Conservation (phyloP, 139 green algal genomes). For the Volvox africanus region DNA sequence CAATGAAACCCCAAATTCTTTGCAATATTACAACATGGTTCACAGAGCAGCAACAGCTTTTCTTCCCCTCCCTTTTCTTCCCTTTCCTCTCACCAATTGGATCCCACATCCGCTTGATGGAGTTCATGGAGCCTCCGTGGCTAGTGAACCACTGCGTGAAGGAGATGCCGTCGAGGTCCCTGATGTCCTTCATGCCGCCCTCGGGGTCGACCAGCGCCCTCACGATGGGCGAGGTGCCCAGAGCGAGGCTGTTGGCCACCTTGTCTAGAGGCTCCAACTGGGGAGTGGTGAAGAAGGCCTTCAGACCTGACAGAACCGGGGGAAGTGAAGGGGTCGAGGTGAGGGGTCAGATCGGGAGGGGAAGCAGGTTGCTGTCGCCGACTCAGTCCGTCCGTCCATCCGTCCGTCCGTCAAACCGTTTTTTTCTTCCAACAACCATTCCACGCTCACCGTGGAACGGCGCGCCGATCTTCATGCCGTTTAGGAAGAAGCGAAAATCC, state of each 20-base stretch:
- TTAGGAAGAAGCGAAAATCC: slow-evolving; percentile 93
- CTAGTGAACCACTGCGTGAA: slow-evolving; percentile 96
- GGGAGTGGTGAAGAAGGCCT: slow-evolving; percentile 96
- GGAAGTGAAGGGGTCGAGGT: too few relatives aligned
- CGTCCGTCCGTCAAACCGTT: too few relatives aligned
- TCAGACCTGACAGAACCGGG: slow-evolving; percentile 75
- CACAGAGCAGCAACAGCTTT: too few relatives aligned
- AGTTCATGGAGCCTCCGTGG: slow-evolving; percentile 83
- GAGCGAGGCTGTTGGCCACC: slow-evolving; percentile 87
- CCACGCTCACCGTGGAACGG: slow-evolving; percentile 63
- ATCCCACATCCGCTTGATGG: slow-evolving; percentile 97
- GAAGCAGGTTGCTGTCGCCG: neutral
- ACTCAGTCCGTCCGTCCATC: neutral
- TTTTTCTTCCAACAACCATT: too few relatives aligned
- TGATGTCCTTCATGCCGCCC: slow-evolving; percentile 87
- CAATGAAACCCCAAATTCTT: too few relatives aligned
- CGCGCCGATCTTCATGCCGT: slow-evolving; percentile 87
- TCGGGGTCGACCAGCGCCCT: slow-evolving; percentile 93
- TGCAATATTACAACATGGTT: too few relatives aligned
- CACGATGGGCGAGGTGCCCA: slow-evolving; percentile 94
- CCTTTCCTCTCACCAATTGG: slow-evolving; percentile 87
- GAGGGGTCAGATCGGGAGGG: neutral
- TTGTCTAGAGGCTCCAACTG: slow-evolving; percentile 92
- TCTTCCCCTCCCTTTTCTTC: too few relatives aligned
- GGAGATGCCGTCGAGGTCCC: slow-evolving; percentile 87